Percentiles rank a stretch among this genome's conserved stretches.
phyloP scores from a whole-genome alignment of 345 rosid genomes.

The Populus alba region DNA sequence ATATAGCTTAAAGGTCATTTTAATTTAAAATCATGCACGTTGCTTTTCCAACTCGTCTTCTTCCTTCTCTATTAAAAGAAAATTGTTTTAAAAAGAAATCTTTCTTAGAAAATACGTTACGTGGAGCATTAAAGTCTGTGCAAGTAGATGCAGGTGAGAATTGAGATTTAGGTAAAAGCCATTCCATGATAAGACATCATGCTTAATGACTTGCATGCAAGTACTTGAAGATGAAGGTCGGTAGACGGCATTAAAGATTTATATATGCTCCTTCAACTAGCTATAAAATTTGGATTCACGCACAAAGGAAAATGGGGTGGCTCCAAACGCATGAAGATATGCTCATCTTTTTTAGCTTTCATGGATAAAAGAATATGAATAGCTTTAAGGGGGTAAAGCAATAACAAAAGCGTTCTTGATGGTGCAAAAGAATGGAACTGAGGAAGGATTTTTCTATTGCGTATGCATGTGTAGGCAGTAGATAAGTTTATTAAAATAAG shows the following conservation, averaged over 20 bases:
- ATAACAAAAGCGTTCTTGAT: conserved; percentile 13
- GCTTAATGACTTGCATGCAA: conserved; percentile 29
- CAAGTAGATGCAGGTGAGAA: conserved; percentile 9
- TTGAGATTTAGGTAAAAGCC: conserved; percentile 41
- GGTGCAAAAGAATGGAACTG: not conserved
- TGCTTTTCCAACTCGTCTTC: conserved; percentile 1
- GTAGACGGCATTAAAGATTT: conserved; percentile 15
- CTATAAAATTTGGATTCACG: not conserved
- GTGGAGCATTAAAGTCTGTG: not conserved
- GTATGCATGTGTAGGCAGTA: not conserved
- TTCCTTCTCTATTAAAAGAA: not conserved
- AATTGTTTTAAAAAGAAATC: not conserved
- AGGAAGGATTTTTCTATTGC: not conserved
- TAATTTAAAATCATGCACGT: not conserved
- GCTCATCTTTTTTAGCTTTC: not conserved
- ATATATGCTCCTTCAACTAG: conserved; percentile 15
- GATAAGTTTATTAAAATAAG: not conserved
- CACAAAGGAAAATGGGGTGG: not conserved
- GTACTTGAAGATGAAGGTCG: conserved; percentile 18
- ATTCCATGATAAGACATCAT: conserved; percentile 28
- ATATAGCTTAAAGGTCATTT: conserved; percentile 12
- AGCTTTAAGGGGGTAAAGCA: conserved; percentile 3
- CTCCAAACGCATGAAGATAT: not conserved
- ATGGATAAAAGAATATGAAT: not conserved
- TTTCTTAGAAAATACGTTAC: not conserved